Percentiles rank a stretch among this genome's conserved stretches.
Evolutionary conservation across 2,329 filamentous ascomycete genomes (phyloP).

Genomic region (Paraphaeosphaeria minitans): DNA sequence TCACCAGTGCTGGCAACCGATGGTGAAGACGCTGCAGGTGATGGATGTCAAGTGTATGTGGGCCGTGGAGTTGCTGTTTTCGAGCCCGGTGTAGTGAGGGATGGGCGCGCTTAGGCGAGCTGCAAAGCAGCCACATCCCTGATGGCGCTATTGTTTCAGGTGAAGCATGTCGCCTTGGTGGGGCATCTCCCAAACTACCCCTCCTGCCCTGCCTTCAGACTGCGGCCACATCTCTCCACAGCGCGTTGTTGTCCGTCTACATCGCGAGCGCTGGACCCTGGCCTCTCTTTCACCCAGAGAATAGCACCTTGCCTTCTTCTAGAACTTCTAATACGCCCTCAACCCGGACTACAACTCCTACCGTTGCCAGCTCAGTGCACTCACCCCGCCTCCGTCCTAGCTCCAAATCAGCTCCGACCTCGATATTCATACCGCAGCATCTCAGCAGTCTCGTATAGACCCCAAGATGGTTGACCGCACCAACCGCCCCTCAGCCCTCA

Average conservation of each 20-base stretch:
- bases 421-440: background rate
- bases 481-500: constrained; percentile 78
- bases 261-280: constrained; percentile 6
- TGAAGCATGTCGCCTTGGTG: constrained; percentile 12
- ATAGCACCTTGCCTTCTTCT: background rate
- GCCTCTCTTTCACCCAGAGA: constrained; percentile 1
- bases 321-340: background rate
- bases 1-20: background rate
- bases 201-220: constrained; percentile 5
- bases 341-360: background rate
- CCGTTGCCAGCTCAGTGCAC: background rate
- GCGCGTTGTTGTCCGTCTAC: background rate
- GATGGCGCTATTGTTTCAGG: constrained; percentile 22
- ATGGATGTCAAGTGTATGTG: background rate
- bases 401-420: background rate
- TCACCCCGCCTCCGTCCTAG: background rate
- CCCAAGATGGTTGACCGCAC: constrained; percentile 75
- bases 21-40: constrained; percentile 5
- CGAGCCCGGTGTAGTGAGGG: constrained; percentile 10
- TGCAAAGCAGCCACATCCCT: constrained; percentile 11
- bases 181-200: constrained; percentile 8
- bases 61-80: constrained; percentile 1
- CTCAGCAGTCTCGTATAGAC: background rate
- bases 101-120: constrained; percentile 12
- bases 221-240: constrained; percentile 1